Evolutionary conservation across 805 yeast species (phyloP), one percentile per base, ranked within the genome.

Genomic region (Pichia nakasei): DNA sequence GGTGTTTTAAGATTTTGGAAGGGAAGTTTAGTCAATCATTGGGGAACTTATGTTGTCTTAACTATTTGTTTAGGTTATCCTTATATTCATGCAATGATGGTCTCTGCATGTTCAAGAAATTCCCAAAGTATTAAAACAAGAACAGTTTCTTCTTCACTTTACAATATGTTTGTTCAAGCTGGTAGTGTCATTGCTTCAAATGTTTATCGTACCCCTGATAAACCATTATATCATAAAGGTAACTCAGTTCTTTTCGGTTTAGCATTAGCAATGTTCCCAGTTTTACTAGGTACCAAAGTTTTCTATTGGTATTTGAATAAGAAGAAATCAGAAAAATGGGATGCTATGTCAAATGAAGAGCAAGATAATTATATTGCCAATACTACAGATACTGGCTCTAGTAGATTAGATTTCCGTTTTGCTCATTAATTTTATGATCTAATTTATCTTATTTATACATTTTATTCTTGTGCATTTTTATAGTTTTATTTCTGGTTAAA

Each of bases 121-220:
- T 70, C 85, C 9, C 74, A 76, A 56, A 68, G 81, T 1, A 82
- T 82, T 22, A 61, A 80, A n/a, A 64, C 76, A 3, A 65, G 89
- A 51, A 75, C 87, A 0, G 78, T 82, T 5, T 70, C 82, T 13
- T 76, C 85, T 0, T 37, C 87, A 0, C 45, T 82, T 38, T 80
- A 75, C 54, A 82, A 81, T 53, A 78, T 80, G 68, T 72, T 69
- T 56, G 76, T 75, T 1, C 88, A 82, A 55, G 65, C 76, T 0
- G 82, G 78, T 1, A 59, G 66, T 18, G 76, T 82, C 39, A 63
- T 73, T 9, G 63, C 77, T 3, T 64, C 78, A 8, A 75, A 80
- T 52, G 68, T 82, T 7, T 82, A 82, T 58, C 59, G 80, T 39
- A 56, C 57, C 1, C 71, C 68, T 36, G 89, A 82, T 54, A 64